phyloP scores from a whole-genome alignment of 805 yeast genomes.

The Cyberlindnera samutprakarnensis region DNA sequence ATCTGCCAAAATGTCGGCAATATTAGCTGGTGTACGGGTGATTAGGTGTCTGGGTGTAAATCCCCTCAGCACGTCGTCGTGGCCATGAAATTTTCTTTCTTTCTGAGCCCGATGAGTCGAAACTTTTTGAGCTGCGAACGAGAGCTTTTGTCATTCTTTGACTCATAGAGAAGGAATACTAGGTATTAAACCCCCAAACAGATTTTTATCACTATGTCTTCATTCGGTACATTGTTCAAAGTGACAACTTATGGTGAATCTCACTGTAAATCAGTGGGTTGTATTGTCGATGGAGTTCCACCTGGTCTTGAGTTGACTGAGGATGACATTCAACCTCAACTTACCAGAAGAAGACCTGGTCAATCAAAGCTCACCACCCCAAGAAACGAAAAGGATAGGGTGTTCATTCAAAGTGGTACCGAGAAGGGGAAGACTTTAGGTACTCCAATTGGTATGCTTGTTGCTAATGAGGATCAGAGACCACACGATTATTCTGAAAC shows the following conservation, averaged over 20 bases:
- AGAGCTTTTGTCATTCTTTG: no score
- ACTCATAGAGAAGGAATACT: no score
- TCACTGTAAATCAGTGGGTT: constrained; percentile 95
- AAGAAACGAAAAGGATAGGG: constrained; percentile 90
- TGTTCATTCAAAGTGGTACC: constrained; percentile 89
- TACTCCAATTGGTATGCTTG: constrained; percentile 92
- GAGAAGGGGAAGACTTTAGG: constrained; percentile 89
- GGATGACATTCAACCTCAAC: constrained; percentile 89
- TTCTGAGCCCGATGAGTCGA: no score
- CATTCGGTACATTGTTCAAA: constrained; percentile 54
- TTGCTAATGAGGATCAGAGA: constrained; percentile 90
- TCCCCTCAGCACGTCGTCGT: no score
- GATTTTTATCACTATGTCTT: no score
- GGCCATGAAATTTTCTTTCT: no score
- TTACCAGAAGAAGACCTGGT: constrained; percentile 96
- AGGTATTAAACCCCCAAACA: no score
- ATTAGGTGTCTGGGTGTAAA: no score
- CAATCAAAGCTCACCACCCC: constrained; percentile 91
- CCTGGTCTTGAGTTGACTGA: constrained; percentile 86
- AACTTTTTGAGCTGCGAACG: no score
- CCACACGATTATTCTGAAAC: constrained; percentile 95
- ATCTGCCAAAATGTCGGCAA: no score
- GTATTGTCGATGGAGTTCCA: constrained; percentile 97
- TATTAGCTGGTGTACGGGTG: no score
- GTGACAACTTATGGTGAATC: constrained; percentile 98